Conservation (phyloP, 2,329 filamentous ascomycete species). For the Microthyrium microscopicum region DNA sequence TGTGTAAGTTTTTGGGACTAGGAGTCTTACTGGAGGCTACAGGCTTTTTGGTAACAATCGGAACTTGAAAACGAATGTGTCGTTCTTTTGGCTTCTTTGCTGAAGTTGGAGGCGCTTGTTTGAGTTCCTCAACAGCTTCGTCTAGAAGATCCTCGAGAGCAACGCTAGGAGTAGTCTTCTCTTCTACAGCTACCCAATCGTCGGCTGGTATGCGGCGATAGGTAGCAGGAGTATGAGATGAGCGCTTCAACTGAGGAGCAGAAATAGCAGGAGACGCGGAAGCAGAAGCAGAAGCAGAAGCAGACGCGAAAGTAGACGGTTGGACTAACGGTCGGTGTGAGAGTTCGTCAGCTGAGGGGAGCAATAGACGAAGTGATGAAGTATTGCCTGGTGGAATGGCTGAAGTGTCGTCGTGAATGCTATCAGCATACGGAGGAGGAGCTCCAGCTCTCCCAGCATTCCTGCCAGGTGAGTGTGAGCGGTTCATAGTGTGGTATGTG, state of each 20-base stretch:
- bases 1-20: slow-evolving; percentile 15
- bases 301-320: not conserved
- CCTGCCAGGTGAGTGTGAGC: too few relatives aligned
- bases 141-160: slow-evolving; percentile 1
- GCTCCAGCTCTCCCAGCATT: too few relatives aligned
- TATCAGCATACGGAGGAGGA: too few relatives aligned
- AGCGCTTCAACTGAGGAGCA: too few relatives aligned
- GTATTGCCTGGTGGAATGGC: too few relatives aligned
- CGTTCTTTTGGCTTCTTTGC: slow-evolving; percentile 11
- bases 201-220: not conserved
- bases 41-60: not conserved
- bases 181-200: not conserved
- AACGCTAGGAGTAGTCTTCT: slow-evolving; percentile 1
- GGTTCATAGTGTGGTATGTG: too few relatives aligned
- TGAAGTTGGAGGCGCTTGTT: slow-evolving; percentile 9
- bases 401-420: too few relatives aligned
- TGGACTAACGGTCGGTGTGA: slow-evolving; percentile 1
- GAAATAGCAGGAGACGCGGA: slow-evolving; percentile 14
- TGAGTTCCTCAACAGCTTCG: slow-evolving; percentile 1
- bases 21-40: slow-evolving; percentile 2
- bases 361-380: too few relatives aligned
- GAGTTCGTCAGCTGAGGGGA: not conserved
- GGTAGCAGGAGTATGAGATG: slow-evolving; percentile 8
- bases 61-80: slow-evolving; percentile 13
- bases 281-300: slow-evolving; percentile 10